Evolutionary conservation across 2,329 filamentous ascomycete species (phyloP).

Genomic region (Cladophialophora exuberans): DNA sequence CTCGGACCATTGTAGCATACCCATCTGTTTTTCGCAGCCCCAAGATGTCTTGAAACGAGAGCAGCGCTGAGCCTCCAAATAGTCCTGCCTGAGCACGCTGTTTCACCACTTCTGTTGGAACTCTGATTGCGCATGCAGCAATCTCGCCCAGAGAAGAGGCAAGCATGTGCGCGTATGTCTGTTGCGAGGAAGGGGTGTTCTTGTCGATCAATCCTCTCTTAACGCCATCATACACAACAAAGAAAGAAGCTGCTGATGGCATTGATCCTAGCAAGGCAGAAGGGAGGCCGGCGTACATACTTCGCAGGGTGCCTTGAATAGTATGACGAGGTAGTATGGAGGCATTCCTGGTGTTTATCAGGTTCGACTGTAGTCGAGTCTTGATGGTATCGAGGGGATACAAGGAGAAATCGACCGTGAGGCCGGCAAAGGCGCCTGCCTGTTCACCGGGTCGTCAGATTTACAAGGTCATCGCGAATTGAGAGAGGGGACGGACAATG

Average conservation of each 20-base stretch:
- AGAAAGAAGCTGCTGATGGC: constrained; percentile 94
- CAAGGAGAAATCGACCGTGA: constrained; percentile 93
- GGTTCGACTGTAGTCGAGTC: constrained; percentile 86
- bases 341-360: constrained; percentile 65
- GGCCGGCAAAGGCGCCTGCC: constrained; percentile 89
- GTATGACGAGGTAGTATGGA: constrained; percentile 43
- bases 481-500: constrained; percentile 20
- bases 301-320: constrained; percentile 81
- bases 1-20: constrained; percentile 64
- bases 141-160: constrained; percentile 87
- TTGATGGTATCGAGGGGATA: constrained; percentile 99
- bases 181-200: constrained; percentile 38
- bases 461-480: not conserved
- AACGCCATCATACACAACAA: constrained; percentile 85
- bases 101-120: constrained; percentile 96
- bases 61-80: constrained; percentile 70
- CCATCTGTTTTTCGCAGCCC: constrained; percentile 43
- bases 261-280: constrained; percentile 88
- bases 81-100: constrained; percentile 90
- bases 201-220: constrained; percentile 58
- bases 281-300: constrained; percentile 91
- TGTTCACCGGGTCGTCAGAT: constrained; percentile 38
- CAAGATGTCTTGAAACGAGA: constrained; percentile 72
- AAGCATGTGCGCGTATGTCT: constrained; percentile 69
- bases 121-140: constrained; percentile 86